These are phyloP conservation scores for Penicillium maclennaniae DNA, from an alignment of 495 filamentous ascomycete species.

Conservation along the genomic window DNA sequence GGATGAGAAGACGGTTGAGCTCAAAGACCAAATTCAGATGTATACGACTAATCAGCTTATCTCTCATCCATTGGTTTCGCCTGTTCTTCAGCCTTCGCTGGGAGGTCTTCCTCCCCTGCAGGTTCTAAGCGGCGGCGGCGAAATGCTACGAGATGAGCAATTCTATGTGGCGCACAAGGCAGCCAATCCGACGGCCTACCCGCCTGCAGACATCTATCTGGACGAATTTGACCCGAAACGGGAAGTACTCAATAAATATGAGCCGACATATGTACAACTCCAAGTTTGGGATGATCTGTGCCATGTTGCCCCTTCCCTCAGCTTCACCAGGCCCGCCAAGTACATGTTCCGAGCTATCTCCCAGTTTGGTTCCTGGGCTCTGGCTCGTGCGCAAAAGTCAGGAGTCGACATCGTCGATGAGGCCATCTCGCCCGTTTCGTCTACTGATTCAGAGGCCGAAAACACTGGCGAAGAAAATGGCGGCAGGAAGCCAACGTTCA, in stretches of 20 bases:
- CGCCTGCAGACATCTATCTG: slow-evolving; percentile 61
- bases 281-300: slow-evolving; percentile 96
- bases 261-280: slow-evolving; percentile 87
- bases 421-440: slow-evolving; percentile 72
- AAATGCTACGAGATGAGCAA: slow-evolving; percentile 88
- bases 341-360: slow-evolving; percentile 88
- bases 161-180: slow-evolving; percentile 94
- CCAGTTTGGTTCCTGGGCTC: slow-evolving; percentile 87
- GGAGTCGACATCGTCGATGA: slow-evolving; percentile 79
- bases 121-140: slow-evolving; percentile 81
- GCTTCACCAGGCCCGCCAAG: slow-evolving; percentile 90
- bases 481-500: slow-evolving; percentile 19
- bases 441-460: slow-evolving; percentile 42
- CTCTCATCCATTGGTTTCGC: slow-evolving; percentile 84
- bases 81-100: slow-evolving; percentile 76
- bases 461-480: slow-evolving; percentile 15
- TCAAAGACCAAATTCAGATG: slow-evolving; percentile 94
- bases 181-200: slow-evolving; percentile 71
- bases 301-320: slow-evolving; percentile 85
- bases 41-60: slow-evolving; percentile 87
- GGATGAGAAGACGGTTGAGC: slow-evolving; percentile 66
- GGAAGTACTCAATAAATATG: slow-evolving; percentile 56
- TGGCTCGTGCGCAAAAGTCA: slow-evolving; percentile 75
- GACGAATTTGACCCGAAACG: slow-evolving; percentile 58
- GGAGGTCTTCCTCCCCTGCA: slow-evolving; percentile 85